phyloP scores from a whole-genome alignment of 805 yeast species.

The Ogataea pini region DNA sequence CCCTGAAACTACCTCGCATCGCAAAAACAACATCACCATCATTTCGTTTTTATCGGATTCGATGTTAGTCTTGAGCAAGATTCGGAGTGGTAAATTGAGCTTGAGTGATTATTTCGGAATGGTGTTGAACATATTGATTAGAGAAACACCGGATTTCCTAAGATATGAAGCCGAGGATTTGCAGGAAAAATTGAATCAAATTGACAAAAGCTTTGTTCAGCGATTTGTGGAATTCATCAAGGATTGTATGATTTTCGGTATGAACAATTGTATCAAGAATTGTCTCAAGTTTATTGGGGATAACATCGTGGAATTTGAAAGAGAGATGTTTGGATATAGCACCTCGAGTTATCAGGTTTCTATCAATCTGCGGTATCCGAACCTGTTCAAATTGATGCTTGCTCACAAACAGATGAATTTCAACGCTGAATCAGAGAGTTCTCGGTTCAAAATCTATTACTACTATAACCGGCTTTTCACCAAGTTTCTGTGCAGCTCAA shows the following conservation, averaged over 20 bases:
- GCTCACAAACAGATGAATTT: slow-evolving; percentile 9
- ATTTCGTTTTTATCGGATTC: slow-evolving; percentile 24
- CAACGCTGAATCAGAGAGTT: background rate
- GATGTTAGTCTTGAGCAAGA: slow-evolving; percentile 18
- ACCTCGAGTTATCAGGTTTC: slow-evolving; percentile 17
- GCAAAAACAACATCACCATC: slow-evolving; percentile 11
- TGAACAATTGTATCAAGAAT: slow-evolving; percentile 23
- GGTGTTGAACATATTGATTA: slow-evolving; percentile 15
- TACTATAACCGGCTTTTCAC: slow-evolving; percentile 23
- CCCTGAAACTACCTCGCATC: slow-evolving; percentile 9
- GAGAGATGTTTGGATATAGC: slow-evolving; percentile 22
- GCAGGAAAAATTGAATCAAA: slow-evolving; percentile 4
- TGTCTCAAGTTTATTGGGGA: slow-evolving; percentile 20
- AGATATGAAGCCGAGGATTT: slow-evolving; percentile 18
- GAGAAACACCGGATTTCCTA: slow-evolving; percentile 24
- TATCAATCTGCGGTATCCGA: slow-evolving; percentile 24
- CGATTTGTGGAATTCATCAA: slow-evolving; percentile 27
- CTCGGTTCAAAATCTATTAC: slow-evolving; percentile 7
- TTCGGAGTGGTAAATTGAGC: slow-evolving; percentile 13
- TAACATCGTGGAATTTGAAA: slow-evolving; percentile 24
- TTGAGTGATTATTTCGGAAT: slow-evolving; percentile 19
- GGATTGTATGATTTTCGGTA: slow-evolving; percentile 28
- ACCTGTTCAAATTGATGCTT: slow-evolving; percentile 18
- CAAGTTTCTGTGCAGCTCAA: slow-evolving; percentile 20
- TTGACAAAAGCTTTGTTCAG: slow-evolving; percentile 21